phyloP scores from a whole-genome alignment of 192 early-diverging fungal genomes.

The Rhizophagus sp. region DNA sequence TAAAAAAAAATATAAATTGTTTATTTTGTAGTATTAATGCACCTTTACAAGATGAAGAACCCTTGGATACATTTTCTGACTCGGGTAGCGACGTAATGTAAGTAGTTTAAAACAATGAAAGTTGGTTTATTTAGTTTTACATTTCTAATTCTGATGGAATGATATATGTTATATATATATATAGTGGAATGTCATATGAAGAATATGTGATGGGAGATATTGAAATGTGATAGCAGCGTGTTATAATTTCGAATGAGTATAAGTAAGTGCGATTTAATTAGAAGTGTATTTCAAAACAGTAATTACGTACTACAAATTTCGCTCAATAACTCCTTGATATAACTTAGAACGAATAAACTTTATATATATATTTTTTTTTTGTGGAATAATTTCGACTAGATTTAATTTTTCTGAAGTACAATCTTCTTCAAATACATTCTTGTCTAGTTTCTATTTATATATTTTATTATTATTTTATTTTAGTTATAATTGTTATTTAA shows the following conservation, averaged over 20 bases:
- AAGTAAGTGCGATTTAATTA: not conserved
- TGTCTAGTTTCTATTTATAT: too few relatives aligned
- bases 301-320: too few relatives aligned
- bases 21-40: constrained; percentile 49
- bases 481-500: too few relatives aligned
- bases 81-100: constrained; percentile 30
- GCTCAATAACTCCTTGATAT: too few relatives aligned
- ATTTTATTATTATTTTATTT: too few relatives aligned
- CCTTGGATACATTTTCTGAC: constrained; percentile 30
- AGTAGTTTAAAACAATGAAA: constrained; percentile 30
- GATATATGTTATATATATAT: not conserved
- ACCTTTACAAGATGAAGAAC: constrained; percentile 57
- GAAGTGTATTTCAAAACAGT: too few relatives aligned
- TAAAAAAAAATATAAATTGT: not conserved
- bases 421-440: too few relatives aligned
- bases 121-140: constrained; percentile 30
- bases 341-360: too few relatives aligned
- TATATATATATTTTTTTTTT: too few relatives aligned
- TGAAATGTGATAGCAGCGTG: constrained; percentile 43
- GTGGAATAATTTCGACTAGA: too few relatives aligned
- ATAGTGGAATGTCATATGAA: constrained; percentile 54
- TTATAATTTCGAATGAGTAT: not conserved
- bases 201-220: constrained; percentile 69
- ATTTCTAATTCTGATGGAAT: constrained; percentile 26
- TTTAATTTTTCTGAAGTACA: too few relatives aligned